Percentiles rank a stretch among this genome's conserved stretches.
Conservation (phyloP, 73 alveolate genomes). For the Paramecium caudatum region DNA sequence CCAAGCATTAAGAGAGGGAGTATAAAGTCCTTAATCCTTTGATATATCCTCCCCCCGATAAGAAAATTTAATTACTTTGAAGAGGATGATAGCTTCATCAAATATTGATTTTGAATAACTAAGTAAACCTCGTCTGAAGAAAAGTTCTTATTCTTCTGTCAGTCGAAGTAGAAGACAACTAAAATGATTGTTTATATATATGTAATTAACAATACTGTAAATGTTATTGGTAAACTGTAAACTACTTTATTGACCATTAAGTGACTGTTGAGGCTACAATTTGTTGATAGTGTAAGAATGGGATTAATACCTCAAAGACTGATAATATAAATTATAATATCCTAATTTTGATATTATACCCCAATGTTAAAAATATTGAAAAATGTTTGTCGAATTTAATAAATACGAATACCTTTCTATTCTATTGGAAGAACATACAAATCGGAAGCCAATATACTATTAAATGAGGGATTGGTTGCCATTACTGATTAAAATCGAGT, state of each 20-base stretch:
- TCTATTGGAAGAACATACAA: background rate
- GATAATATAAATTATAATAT: background rate
- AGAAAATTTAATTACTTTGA: background rate
- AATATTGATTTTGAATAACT: background rate
- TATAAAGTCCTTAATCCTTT: background rate
- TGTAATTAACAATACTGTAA: too few relatives aligned
- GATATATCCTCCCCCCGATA: constrained; percentile 16
- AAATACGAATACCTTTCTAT: background rate
- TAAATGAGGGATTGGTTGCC: background rate
- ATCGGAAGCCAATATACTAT: background rate
- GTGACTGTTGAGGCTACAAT: background rate
- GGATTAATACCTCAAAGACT: background rate
- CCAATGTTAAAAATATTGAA: constrained; percentile 35
- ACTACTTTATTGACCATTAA: too few relatives aligned
- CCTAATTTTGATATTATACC: background rate
- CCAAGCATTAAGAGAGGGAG: too few relatives aligned
- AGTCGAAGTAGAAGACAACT: constrained; percentile 23
- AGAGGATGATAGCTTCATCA: constrained; percentile 1
- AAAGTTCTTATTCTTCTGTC: constrained; percentile 1
- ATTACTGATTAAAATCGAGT: background rate
- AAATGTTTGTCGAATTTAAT: background rate
- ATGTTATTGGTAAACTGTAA: too few relatives aligned
- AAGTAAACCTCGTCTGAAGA: constrained; percentile 4
- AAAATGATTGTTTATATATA: constrained; percentile 35
- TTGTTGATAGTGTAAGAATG: background rate